Conservation (phyloP, 2,329 filamentous ascomycete species). For the Phialocephala subalpina region DNA sequence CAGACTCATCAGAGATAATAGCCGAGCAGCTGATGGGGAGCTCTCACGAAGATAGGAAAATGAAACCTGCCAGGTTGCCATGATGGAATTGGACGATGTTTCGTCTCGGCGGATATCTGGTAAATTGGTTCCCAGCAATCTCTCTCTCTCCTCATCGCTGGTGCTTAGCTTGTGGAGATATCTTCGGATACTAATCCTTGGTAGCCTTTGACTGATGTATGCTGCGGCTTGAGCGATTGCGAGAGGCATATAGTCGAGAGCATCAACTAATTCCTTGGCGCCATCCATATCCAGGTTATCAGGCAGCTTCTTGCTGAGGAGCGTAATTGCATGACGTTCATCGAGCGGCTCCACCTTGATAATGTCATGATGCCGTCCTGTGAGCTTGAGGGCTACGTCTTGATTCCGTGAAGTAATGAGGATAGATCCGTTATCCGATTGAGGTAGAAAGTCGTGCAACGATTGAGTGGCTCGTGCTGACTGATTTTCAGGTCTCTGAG, state of each 20-base stretch:
- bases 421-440: constrained; percentile 28
- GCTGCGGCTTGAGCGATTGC: constrained; percentile 39
- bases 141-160: neutral
- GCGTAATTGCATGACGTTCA: constrained; percentile 12
- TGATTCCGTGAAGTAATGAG: constrained; percentile 36
- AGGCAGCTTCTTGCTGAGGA: constrained; percentile 13
- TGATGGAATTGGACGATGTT: neutral
- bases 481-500: neutral
- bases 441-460: constrained; percentile 25
- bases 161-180: constrained; percentile 48
- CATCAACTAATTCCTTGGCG: constrained; percentile 11
- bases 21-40: constrained; percentile 46
- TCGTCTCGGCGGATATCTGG: neutral
- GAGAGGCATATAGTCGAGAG: constrained; percentile 40
- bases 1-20: constrained; percentile 55
- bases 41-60: constrained; percentile 45
- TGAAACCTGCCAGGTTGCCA: constrained; percentile 37
- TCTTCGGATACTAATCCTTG: constrained; percentile 40
- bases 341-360: constrained; percentile 40
- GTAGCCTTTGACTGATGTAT: constrained; percentile 33
- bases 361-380: constrained; percentile 26
- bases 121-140: neutral
- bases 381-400: constrained; percentile 26
- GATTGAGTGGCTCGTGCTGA: neutral
- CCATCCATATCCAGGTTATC: constrained; percentile 6